Percentiles rank a stretch among this genome's conserved stretches.
phyloP scores from a whole-genome alignment of 345 rosid species.

The Litchi chinensis region DNA sequence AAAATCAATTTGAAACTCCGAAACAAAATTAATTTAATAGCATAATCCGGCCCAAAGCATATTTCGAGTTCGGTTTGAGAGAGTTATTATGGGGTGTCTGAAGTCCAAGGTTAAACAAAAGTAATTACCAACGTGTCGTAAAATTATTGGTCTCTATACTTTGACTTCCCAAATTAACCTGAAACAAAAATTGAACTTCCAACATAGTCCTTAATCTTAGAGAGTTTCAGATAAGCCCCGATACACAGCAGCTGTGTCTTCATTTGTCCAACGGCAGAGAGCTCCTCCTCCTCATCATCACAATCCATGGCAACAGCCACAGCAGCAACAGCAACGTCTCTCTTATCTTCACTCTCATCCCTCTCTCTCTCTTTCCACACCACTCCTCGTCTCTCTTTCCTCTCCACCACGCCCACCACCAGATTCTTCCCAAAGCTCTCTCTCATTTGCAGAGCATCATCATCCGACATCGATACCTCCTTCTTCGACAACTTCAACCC shows the following conservation, averaged over 20 bases:
- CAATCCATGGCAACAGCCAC: constrained; percentile 28
- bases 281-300: background rate
- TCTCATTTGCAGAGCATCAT: constrained; percentile 13
- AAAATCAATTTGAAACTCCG: too few species aligned
- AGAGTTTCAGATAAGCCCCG: background rate
- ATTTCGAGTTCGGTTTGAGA: too few species aligned
- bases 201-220: background rate
- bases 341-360: constrained; percentile 37
- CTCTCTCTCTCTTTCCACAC: constrained; percentile 32
- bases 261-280: background rate
- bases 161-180: background rate
- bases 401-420: constrained; percentile 31
- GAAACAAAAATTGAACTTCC: background rate
- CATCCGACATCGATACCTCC: constrained; percentile 43
- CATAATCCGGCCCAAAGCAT: too few species aligned
- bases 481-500: constrained; percentile 50
- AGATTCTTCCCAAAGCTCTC: constrained; percentile 23
- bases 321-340: constrained; percentile 29
- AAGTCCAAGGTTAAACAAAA: too few species aligned
- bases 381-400: constrained; percentile 32
- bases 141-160: background rate
- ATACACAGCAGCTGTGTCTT: too few species aligned
- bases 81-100: too few species aligned
- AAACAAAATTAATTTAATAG: too few species aligned
- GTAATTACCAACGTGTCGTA: background rate